Base-by-base conservation (phyloP, 176 grass and related monocot species). In the Oryza punctata region DNA sequence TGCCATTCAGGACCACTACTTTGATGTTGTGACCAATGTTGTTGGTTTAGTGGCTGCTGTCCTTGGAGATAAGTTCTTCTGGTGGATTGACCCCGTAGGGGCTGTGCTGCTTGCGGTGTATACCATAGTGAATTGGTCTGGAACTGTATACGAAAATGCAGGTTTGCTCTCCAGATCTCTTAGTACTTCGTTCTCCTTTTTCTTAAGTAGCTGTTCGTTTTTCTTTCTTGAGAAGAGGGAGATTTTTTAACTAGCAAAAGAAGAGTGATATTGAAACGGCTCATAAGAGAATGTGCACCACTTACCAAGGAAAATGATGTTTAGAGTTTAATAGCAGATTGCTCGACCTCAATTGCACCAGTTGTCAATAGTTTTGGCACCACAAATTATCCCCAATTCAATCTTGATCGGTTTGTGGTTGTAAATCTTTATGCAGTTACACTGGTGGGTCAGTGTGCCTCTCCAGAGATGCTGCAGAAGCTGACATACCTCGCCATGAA, bases 11-110 rank as follows among this genome's bases (percentile, higher is more conserved):
- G 96, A 98, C 50, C 93, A 98, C 25, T 95, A 91, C 18, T 98
- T 98, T 21, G 96, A 98, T 78, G 96, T 98, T 19, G 35, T 98
- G 78, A 95, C 96, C 72, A 98, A 98, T 63, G 72, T 93, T 16
- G 88, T 98, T 9, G 96, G 96, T 65, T 81, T 98, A 82, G 91
- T 84, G 69, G 91, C 96, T 72, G 91, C 93, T 78, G 85, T 98
- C 71, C 96, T 98, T 73, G 96, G 90, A 43, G 88, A 97, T 81
- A 88, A 91, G 30, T 73, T 87, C 49, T 76, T 90, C 13, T 89
- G 85, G 91, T 98, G 93, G 96, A 95, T 98, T 63, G 96, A 98
- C 59, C 96, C 96, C 0, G 82, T 38, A 21, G 96, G 96, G 11
- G 91, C 96, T 79, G 88, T 98, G 76, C 83, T 95, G 18, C 91